Evolutionary conservation across 441 rosid species (phyloP).

Genomic region (Populus hybrid): DNA sequence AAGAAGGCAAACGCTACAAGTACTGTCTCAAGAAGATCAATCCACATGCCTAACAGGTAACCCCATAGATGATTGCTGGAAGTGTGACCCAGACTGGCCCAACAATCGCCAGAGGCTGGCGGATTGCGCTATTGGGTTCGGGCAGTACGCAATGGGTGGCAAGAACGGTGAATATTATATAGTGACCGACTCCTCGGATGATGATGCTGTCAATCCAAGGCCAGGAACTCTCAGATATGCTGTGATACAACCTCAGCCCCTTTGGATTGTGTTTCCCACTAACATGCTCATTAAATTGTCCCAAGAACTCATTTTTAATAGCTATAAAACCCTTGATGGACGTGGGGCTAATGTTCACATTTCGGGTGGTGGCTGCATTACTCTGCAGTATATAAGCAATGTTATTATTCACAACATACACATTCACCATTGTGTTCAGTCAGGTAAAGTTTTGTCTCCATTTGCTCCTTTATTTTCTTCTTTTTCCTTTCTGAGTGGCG

Average conservation of each 20-base stretch:
- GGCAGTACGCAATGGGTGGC: conserved; percentile 90
- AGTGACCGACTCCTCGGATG: conserved; percentile 81
- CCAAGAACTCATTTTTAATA: conserved; percentile 84
- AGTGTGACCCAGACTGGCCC: conserved; percentile 93
- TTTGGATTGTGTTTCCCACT: conserved; percentile 89
- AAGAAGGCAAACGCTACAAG: conserved; percentile 60
- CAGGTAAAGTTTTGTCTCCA: conserved; percentile 41
- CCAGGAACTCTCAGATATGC: conserved; percentile 92
- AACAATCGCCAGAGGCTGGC: conserved; percentile 79
- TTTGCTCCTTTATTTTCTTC: background rate
- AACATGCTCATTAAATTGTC: conserved; percentile 75
- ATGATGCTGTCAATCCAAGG: conserved; percentile 70
- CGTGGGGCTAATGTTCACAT: conserved; percentile 93
- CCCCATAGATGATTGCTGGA: conserved; percentile 97
- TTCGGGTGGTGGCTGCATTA: conserved; percentile 88
- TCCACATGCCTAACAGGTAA: conserved; percentile 67
- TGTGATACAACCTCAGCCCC: conserved; percentile 79
- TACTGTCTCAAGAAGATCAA: conserved; percentile 30
- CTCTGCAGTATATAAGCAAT: conserved; percentile 79
- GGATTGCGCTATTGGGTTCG: conserved; percentile 92
- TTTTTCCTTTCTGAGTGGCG: background rate
- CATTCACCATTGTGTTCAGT: conserved; percentile 71
- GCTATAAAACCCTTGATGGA: conserved; percentile 88
- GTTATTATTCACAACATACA: conserved; percentile 85
- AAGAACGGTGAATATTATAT: conserved; percentile 76